Percentiles rank a stretch among this genome's conserved stretches.
These are phyloP conservation scores for Verbena officinalis DNA, from an alignment of 257 asterid genomes.

Conservation along the genomic window DNA sequence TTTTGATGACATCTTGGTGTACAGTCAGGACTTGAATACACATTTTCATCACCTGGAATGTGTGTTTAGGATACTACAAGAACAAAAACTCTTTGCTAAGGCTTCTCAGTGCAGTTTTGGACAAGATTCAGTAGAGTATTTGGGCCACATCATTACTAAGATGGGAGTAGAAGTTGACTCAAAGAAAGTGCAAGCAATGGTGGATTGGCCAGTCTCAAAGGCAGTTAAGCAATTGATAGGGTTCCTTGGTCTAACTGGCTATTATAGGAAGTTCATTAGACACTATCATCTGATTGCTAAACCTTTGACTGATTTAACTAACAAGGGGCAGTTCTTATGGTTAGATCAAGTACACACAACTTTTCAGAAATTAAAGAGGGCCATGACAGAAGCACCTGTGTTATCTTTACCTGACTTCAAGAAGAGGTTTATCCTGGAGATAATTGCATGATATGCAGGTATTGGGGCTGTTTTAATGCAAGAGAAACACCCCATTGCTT, in stretches of 20 bases:
- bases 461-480: too few species aligned
- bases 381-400: background rate
- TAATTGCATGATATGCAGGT: background rate
- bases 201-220: background rate
- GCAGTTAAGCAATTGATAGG: background rate
- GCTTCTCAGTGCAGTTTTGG: background rate
- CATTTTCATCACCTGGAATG: background rate
- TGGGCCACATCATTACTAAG: background rate
- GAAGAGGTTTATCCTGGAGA: background rate
- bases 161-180: background rate
- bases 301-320: background rate
- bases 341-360: background rate
- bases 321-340: background rate
- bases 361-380: background rate
- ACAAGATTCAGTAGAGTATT: background rate
- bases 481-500: too few species aligned
- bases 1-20: background rate
- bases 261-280: background rate
- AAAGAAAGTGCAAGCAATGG: too few species aligned
- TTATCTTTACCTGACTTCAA: background rate
- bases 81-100: background rate
- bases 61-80: background rate
- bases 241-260: background rate
- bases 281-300: background rate
- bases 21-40: background rate